Base-by-base conservation (phyloP, 169 alveolate species). In the Eimeria tenella region DNA sequence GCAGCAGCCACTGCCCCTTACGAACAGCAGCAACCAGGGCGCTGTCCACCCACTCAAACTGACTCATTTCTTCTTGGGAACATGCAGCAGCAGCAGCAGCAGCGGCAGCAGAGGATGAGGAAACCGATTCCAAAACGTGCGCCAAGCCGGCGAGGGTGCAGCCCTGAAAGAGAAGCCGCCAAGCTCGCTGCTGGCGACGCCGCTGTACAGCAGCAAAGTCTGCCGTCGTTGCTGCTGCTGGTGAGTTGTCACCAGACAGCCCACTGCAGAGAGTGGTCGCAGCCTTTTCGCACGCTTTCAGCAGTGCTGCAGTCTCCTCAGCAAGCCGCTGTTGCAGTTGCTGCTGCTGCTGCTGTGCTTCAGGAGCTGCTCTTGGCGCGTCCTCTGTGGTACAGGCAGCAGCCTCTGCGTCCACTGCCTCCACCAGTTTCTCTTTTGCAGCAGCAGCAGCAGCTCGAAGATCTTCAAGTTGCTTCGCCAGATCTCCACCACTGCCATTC, bases 21-120 rank as follows among this genome's bases (percentile, higher is more conserved):
- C 96, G 95, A 98, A 99, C 98, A 23, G 99, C 98, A n/a, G 98
- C 93, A 19, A 99, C 98, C 50, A 99, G 95, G 0, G 99, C 99
- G 31, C 99, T 99, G 96, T 99, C 99, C 49, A 96, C 97, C 99
- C 99, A 99, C 95, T 98, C 99, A 95, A 99, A 99, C 25, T 68
- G 90, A n/a, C 56, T 1, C 49, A 11, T 7, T 23, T 68, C 75
- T 15, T 71, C 87, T 4, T 42, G 65, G 4, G 4, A 23, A 15
- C 63, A 58, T 84, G 82, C 81, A 58, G 62, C 50, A 13, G 58
- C 75, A 19, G 52, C 82, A 50, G 93, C 83, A 31, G 70, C 56
- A 63, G 53, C 62, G 42, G 84, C 84, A 6, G 87, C 50, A n/a
- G 60, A n/a, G 31, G 93, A 82, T n/a, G 79, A 19, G 19, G 25